Evolutionary conservation across 2,329 filamentous ascomycete genomes (phyloP), one percentile per base, ranked within the genome.

Genomic region (Acrodontium crateriforme): DNA sequence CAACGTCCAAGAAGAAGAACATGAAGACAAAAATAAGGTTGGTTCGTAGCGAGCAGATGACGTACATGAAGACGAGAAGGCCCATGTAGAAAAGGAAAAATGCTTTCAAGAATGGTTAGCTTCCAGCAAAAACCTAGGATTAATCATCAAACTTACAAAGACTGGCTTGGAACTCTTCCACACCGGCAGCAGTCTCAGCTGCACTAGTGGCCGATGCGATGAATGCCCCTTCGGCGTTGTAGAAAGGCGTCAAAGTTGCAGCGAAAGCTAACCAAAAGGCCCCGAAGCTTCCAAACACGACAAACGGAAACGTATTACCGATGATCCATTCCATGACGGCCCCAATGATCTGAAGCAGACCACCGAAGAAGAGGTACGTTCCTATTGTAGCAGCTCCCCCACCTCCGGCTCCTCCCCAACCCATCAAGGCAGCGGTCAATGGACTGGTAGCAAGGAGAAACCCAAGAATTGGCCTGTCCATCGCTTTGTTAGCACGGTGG

Each of bases 11-110:
- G 8, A 12, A 10, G 10, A 37, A 16, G 23, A 44, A 24, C 14
- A 41, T 36, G 3, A 36, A 15, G 13, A 44, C 38, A 10, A 37
- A 34, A 25, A 34, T 37, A 22, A 43, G 28, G 25, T 43, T 37
- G 9, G 32, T 35, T 14, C 39, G 22, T 7, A 43, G 21, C 13
- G 40, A 31, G 5, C 31, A 25, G 20, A 43, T 40, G 14, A 33
- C 30, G 29, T 34, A 41, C 17, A 35, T 23, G 14, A 41, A 24
- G 11, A 28, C 36, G 12, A 41, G 30, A 2, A 41, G 20, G n/a
- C n/a, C n/a, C n/a, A n/a, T n/a, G n/a, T n/a, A n/a, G n/a, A n/a
- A n/a, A n/a, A n/a, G n/a, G n/a, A n/a, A n/a, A n/a, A n/a, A n/a
- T n/a, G n/a, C n/a, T n/a, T n/a, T n/a, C n/a, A n/a, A n/a, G n/a